These are phyloP conservation scores for Alternaria conjuncta DNA, from an alignment of 2,329 filamentous ascomycete species.

Conservation along the genomic window DNA sequence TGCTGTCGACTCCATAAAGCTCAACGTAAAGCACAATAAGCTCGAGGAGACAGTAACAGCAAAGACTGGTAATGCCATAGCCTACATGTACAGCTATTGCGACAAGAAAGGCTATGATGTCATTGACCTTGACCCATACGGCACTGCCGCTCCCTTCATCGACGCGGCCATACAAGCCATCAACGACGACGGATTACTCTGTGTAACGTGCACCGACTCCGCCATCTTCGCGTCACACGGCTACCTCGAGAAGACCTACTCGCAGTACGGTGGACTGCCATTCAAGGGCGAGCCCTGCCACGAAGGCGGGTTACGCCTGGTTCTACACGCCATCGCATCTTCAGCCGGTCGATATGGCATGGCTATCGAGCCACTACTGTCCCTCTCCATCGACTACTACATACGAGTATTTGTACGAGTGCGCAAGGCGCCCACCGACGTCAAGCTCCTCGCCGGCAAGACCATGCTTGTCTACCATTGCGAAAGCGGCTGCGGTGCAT, in stretches of 20 bases:
- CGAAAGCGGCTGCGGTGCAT: conserved; percentile 88
- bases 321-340: conserved; percentile 80
- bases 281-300: conserved; percentile 86
- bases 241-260: conserved; percentile 92
- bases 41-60: conserved; percentile 74
- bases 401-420: conserved; percentile 86
- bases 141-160: conserved; percentile 89
- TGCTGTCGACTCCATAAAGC: conserved; percentile 79
- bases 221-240: conserved; percentile 93
- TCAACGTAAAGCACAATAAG: conserved; percentile 84
- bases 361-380: conserved; percentile 87
- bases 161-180: conserved; percentile 89
- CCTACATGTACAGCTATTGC: conserved; percentile 84
- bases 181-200: conserved; percentile 86
- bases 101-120: conserved; percentile 76
- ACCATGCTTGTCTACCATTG: conserved; percentile 94
- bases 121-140: conserved; percentile 95
- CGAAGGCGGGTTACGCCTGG: conserved; percentile 85
- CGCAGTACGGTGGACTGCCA: conserved; percentile 90
- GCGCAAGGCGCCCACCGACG: conserved; percentile 77
- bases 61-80: conserved; percentile 81
- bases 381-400: conserved; percentile 96
- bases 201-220: conserved; percentile 95
- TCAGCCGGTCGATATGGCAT: conserved; percentile 86
- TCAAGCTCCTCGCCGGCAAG: conserved; percentile 89